These are phyloP conservation scores for Phytopythium cucurbitacearum DNA, from an alignment of 352 stramenopile genomes.

Conservation along the genomic window DNA sequence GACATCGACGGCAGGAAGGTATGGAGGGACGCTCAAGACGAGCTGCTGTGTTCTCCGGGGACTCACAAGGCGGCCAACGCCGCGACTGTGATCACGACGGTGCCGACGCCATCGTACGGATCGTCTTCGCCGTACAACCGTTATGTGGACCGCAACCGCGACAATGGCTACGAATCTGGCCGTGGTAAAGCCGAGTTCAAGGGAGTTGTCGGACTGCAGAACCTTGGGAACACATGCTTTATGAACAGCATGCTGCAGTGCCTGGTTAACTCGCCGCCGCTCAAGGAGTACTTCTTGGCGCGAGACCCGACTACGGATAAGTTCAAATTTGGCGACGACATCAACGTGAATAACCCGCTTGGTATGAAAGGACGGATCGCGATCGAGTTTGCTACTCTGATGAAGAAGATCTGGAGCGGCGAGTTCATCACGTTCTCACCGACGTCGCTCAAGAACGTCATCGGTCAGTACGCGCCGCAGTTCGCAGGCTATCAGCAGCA, in stretches of 20 bases:
- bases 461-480: constrained; percentile 83
- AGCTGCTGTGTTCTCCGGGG: constrained; percentile 50
- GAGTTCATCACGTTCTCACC: constrained; percentile 83
- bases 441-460: constrained; percentile 76
- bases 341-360: constrained; percentile 96
- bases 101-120: background rate
- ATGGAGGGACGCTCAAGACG: constrained; percentile 60
- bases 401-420: constrained; percentile 93
- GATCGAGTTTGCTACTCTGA: constrained; percentile 91
- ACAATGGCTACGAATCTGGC: constrained; percentile 38
- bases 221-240: constrained; percentile 82
- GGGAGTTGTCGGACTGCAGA: constrained; percentile 74
- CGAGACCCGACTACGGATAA: constrained; percentile 48
- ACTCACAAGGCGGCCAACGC: constrained; percentile 60
- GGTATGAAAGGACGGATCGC: constrained; percentile 92
- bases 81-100: constrained; percentile 6
- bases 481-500: constrained; percentile 90
- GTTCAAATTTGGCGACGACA: constrained; percentile 56
- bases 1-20: constrained; percentile 34
- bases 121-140: constrained; percentile 21
- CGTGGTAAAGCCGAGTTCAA: constrained; percentile 46
- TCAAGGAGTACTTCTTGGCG: constrained; percentile 93
- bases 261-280: constrained; percentile 89
- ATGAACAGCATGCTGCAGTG: constrained; percentile 90
- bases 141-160: constrained; percentile 24